A percentile compares a stretch with the other conserved stretches of the same genome.
Evolutionary conservation across 495 filamentous ascomycete species (phyloP).

Genomic region (Penicillium turbatum): DNA sequence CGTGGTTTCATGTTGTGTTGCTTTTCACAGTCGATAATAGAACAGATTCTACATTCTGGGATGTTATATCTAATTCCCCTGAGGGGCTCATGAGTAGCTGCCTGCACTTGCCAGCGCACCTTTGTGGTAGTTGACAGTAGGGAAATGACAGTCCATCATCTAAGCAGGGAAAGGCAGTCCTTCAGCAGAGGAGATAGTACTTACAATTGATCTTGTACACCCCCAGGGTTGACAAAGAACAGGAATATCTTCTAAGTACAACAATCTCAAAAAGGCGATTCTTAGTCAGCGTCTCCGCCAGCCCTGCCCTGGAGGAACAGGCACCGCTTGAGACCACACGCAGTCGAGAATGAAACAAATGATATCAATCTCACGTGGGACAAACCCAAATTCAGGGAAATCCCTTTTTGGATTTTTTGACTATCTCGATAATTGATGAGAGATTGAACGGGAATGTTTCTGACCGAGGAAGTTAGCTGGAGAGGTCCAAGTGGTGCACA

Average conservation of each 20-base stretch:
- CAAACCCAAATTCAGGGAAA: not conserved
- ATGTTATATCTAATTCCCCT: constrained; percentile 1
- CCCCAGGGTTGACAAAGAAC: not conserved
- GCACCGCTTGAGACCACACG: not conserved
- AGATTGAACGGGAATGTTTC: not conserved
- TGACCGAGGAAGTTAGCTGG: too few species aligned
- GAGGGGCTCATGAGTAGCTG: not conserved
- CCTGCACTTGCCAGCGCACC: not conserved
- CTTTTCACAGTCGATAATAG: too few species aligned
- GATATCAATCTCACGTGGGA: not conserved
- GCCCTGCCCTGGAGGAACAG: not conserved
- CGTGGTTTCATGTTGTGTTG: too few species aligned
- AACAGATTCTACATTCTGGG: not conserved
- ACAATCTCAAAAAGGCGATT: not conserved
- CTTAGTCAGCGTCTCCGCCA: constrained; percentile 4
- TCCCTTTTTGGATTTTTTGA: not conserved
- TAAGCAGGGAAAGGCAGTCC: not conserved
- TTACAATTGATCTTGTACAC: constrained; percentile 2
- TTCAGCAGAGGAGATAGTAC: not conserved
- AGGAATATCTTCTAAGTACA: not conserved
- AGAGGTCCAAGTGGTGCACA: not conserved
- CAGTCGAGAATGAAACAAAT: not conserved
- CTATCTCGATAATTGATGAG: not conserved
- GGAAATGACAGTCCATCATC: not conserved
- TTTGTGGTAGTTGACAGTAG: not conserved